A percentile compares a stretch with the other conserved stretches of the same genome.
phyloP scores from a whole-genome alignment of 352 stramenopile genomes.

The Elongisporangium senticosum region DNA sequence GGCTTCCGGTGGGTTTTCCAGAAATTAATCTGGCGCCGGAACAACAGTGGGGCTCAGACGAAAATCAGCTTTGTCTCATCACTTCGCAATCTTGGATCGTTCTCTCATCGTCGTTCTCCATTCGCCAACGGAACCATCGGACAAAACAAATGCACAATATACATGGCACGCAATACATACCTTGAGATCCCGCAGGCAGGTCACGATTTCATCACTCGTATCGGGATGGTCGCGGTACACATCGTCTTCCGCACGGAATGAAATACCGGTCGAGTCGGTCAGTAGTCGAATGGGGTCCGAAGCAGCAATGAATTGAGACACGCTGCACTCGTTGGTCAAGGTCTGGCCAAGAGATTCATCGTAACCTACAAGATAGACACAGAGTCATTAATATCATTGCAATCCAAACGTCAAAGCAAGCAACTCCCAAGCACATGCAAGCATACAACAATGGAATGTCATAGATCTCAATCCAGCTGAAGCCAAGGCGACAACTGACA shows the following conservation, averaged over 20 bases:
- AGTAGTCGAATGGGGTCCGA: conserved; percentile 95
- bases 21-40: conserved; percentile 84
- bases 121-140: not conserved
- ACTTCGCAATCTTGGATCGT: conserved; percentile 22
- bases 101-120: conserved; percentile 6
- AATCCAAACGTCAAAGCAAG: not conserved
- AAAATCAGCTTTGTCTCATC: conserved; percentile 77
- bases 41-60: conserved; percentile 86
- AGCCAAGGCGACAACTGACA: conserved; percentile 26
- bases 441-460: conserved; percentile 40
- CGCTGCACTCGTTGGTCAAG: conserved; percentile 78
- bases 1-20: conserved; percentile 88
- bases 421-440: conserved; percentile 5
- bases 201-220: conserved; percentile 80
- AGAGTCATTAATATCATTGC: conserved; percentile 7
- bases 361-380: conserved; percentile 66
- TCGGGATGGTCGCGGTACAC: conserved; percentile 74
- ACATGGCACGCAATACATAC: conserved; percentile 20
- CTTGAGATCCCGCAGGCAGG: conserved; percentile 90
- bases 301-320: conserved; percentile 82
- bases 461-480: conserved; percentile 77
- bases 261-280: conserved; percentile 92
- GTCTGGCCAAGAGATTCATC: conserved; percentile 86
- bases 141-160: not conserved
- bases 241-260: conserved; percentile 80